Evolutionary conservation across 331 rosid species (phyloP).

Genomic region (Arachis monticola): DNA sequence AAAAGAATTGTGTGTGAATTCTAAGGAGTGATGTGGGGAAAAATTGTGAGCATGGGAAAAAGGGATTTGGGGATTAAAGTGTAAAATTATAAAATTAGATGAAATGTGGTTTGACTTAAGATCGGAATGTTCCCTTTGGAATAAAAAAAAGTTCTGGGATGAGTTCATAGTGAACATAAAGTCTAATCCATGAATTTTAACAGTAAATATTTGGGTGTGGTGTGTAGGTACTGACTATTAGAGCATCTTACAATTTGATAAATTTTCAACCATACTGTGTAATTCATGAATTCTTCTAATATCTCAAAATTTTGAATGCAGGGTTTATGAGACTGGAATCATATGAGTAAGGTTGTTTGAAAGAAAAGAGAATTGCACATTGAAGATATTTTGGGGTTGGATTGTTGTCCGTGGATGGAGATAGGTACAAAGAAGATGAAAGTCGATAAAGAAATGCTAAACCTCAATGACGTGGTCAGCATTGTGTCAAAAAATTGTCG

Average conservation of each 20-base stretch:
- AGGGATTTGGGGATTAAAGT: too few relatives aligned
- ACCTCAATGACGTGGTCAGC: background rate
- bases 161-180: background rate
- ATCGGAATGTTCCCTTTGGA: background rate
- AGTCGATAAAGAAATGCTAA: slow-evolving; percentile 21
- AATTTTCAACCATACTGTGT: background rate
- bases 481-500: slow-evolving; percentile 38
- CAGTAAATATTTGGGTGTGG: background rate
- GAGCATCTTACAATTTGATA: background rate
- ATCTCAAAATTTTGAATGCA: slow-evolving; percentile 1
- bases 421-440: slow-evolving; percentile 20
- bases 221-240: background rate
- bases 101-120: background rate
- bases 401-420: slow-evolving; percentile 36
- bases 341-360: background rate
- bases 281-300: background rate
- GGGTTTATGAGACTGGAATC: background rate
- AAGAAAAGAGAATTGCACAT: background rate
- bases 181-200: background rate
- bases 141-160: too few relatives aligned
- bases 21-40: background rate
- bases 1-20: background rate
- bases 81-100: background rate
- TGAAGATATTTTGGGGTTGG: slow-evolving; percentile 23
- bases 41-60: background rate